phyloP scores from a whole-genome alignment of 2,329 filamentous ascomycete genomes.

The Lachnellula willkommii region DNA sequence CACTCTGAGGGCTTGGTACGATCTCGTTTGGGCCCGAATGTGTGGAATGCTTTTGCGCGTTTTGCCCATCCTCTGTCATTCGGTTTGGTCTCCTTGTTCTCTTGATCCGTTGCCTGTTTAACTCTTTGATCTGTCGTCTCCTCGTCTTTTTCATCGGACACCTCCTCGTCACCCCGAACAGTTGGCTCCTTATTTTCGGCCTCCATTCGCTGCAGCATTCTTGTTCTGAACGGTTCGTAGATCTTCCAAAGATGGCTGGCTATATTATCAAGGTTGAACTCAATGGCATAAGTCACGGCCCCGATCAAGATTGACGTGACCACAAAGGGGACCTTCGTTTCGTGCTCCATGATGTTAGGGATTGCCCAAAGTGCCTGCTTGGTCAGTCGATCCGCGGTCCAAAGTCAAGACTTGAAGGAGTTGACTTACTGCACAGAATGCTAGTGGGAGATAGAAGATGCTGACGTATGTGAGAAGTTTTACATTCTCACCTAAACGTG shows the following conservation, averaged over 20 bases:
- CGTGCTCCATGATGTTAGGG: not conserved
- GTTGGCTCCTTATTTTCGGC: not conserved
- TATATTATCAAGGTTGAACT: conserved; percentile 1
- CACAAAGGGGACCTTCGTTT: conserved; percentile 1
- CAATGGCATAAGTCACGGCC: conserved; percentile 1
- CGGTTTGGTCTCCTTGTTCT: not conserved
- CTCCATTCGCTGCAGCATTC: not conserved
- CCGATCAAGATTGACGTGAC: conserved; percentile 1
- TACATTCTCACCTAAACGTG: not conserved
- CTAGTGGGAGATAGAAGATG: not conserved
- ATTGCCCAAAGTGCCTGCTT: not conserved
- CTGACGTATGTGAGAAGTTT: conserved; percentile 1
- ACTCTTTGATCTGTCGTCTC: not conserved
- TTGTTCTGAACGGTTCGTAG: not conserved
- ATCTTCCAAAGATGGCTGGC: not conserved
- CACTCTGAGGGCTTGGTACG: not conserved
- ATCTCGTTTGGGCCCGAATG: not conserved
- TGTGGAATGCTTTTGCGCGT: not conserved
- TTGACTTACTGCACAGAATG: conserved; percentile 1
- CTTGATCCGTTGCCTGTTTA: not conserved
- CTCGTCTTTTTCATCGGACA: too few species aligned
- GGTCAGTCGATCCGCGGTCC: not conserved
- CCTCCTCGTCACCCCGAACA: not conserved
- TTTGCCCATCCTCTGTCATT: not conserved
- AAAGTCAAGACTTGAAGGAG: not conserved